A percentile compares a stretch with the other conserved stretches of the same genome.
Evolutionary conservation across 192 early-diverging fungal genomes (phyloP).

Genomic region (Mortierella antarctica): DNA sequence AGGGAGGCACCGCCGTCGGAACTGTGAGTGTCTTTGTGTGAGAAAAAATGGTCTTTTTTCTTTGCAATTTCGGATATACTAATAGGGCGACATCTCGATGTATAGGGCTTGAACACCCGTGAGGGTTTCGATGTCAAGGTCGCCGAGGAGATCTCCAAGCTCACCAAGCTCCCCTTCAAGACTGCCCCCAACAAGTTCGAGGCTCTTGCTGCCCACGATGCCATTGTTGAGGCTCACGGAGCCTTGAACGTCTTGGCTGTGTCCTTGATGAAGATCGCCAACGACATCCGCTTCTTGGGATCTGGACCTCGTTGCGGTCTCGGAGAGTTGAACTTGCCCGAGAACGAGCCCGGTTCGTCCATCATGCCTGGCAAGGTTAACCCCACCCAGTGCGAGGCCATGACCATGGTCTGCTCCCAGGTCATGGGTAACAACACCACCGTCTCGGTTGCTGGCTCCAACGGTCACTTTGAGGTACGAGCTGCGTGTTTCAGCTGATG

Average conservation of each 20-base stretch:
- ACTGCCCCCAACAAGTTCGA: conserved; percentile 99
- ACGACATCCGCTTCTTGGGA: conserved; percentile 90
- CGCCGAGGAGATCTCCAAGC: conserved; percentile 86
- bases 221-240: conserved; percentile 96
- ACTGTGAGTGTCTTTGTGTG: conserved; percentile 62
- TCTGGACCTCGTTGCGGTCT: conserved; percentile 98
- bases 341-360: conserved; percentile 99
- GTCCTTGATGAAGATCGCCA: conserved; percentile 99
- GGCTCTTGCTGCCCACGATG: conserved; percentile 98
- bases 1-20: conserved; percentile 97
- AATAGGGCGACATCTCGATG: background rate
- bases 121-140: conserved; percentile 93
- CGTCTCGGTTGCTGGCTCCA: conserved; percentile 90
- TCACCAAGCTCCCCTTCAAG: conserved; percentile 91
- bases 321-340: conserved; percentile 94
- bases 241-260: conserved; percentile 95
- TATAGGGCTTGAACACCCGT: conserved; percentile 90
- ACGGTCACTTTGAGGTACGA: conserved; percentile 95
- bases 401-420: conserved; percentile 99
- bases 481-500: background rate
- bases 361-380: conserved; percentile 99
- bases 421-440: conserved; percentile 99
- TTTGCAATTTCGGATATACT: background rate
- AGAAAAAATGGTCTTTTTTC: background rate
- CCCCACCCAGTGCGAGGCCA: conserved; percentile 99